Percentiles rank a stretch among this genome's conserved stretches.
Evolutionary conservation across 2,329 filamentous ascomycete species (phyloP).

Genomic region (Botryotinia convoluta): DNA sequence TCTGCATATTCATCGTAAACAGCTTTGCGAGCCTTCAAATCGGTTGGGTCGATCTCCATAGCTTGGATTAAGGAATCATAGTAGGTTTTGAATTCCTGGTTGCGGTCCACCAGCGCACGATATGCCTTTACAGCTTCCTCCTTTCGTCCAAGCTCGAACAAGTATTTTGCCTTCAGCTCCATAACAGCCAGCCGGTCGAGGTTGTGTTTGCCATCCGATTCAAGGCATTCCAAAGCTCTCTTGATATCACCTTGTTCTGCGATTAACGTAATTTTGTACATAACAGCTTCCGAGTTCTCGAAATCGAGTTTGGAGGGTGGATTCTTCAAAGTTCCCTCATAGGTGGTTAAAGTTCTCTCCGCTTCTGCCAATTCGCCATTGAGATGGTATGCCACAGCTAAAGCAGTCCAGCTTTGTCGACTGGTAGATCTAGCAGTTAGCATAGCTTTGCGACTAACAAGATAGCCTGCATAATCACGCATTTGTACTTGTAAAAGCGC

Average conservation of each 20-base stretch:
- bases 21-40: slow-evolving; percentile 63
- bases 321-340: slow-evolving; percentile 87
- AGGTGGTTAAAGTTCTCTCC: slow-evolving; percentile 86
- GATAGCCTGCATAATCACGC: slow-evolving; percentile 90
- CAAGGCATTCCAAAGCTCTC: slow-evolving; percentile 81
- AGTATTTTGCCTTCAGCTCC: slow-evolving; percentile 82
- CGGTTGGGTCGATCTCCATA: slow-evolving; percentile 60
- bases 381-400: slow-evolving; percentile 90
- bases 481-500: slow-evolving; percentile 94
- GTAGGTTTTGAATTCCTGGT: slow-evolving; percentile 82
- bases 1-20: slow-evolving; percentile 80
- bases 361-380: slow-evolving; percentile 81
- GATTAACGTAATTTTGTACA: slow-evolving; percentile 96
- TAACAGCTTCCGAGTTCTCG: slow-evolving; percentile 87
- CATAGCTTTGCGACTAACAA: slow-evolving; percentile 85
- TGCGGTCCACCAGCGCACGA: slow-evolving; percentile 75
- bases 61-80: slow-evolving; percentile 74
- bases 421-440: slow-evolving; percentile 77
- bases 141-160: slow-evolving; percentile 72
- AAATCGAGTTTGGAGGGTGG: slow-evolving; percentile 74
- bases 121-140: slow-evolving; percentile 82
- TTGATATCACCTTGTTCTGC: slow-evolving; percentile 82
- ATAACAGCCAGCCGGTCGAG: slow-evolving; percentile 82
- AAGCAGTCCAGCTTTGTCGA: slow-evolving; percentile 95
- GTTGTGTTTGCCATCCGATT: slow-evolving; percentile 71